Base-by-base conservation (phyloP, 441 rosid genomes). In the Adansonia rubrostipa region DNA sequence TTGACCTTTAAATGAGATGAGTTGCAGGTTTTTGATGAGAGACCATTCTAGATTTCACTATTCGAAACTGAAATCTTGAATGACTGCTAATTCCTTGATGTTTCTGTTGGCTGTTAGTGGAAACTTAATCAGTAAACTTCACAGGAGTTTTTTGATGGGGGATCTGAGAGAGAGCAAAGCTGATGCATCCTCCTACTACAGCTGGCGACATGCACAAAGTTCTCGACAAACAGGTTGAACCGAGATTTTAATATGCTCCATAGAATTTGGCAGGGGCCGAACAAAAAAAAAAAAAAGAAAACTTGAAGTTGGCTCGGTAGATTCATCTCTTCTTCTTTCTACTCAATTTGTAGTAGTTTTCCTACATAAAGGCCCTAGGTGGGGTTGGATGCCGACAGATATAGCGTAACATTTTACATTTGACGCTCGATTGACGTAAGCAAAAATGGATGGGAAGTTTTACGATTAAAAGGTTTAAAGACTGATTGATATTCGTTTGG, bases 201-300 rank as follows among this genome's bases (percentile, higher is more conserved):
- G 44, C 47, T 50, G 68, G 76, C 53, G 58, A 14, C 42, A 51
- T 63, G 53, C 53, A n/a, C 48, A 48, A 19, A 73, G 28, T 57
- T 8, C 15, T 79, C 14, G 28, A 36, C 8, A n/a, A 72, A n/a
- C 24, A 72, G n/a, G 45, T 65, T n/a, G 5, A 17, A 67, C 4
- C 17, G 3, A 44, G 28, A 7, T 36, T 36, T 36, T 36, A 4
- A 36, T 36, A 36, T 36, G 40, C 40, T 36, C 40, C 40, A 36
- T 36, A 36, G 40, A 36, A 36, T 36, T 36, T 36, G 40, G 40
- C 40, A 36, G 40, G 5, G 40, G 40, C 40, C 40, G 4, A 3
- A 36, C 1, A 28, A 28, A 28, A 28, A 28, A 28, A n/a, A n/a
- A 28, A 36, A 36, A 36, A 36, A 36, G 4, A 36, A 36, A 36